Conservation (phyloP, 345 rosid species). For the Eucalyptus caleyi region DNA sequence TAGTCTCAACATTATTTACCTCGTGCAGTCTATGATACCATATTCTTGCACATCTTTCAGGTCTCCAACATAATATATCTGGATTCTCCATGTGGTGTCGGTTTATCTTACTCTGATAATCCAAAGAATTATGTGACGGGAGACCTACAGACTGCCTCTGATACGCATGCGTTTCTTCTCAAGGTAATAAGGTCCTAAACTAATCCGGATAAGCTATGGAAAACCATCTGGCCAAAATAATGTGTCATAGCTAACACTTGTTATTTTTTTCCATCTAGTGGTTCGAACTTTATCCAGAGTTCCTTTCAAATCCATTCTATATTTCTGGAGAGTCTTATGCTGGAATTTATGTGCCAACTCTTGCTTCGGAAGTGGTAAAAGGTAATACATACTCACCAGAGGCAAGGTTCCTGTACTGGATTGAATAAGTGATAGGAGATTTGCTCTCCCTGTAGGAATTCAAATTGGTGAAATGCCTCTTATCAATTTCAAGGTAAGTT, state of each 20-base stretch:
- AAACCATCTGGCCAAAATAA: neutral
- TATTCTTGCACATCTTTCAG: conserved; percentile 2
- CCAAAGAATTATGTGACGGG: conserved; percentile 7
- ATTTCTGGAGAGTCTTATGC: conserved; percentile 38
- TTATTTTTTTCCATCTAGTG: conserved; percentile 5
- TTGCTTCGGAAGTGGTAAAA: conserved; percentile 14
- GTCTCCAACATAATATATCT: conserved; percentile 43
- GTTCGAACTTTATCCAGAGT: conserved; percentile 28
- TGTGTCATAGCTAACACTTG: neutral
- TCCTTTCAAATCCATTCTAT: conserved; percentile 24
- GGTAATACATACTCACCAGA: neutral
- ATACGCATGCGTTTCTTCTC: conserved; percentile 37
- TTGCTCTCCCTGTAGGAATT: conserved; percentile 5
- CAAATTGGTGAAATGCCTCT: conserved; percentile 4
- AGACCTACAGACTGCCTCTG: conserved; percentile 31
- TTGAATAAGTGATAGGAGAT: neutral
- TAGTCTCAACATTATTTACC: neutral
- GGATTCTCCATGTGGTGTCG: conserved; percentile 57
- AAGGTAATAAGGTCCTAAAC: conserved; percentile 12
- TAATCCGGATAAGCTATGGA: neutral
- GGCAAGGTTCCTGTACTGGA: neutral
- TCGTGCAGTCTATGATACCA: neutral
- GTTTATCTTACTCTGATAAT: conserved; percentile 31
- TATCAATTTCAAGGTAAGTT: conserved; percentile 24
- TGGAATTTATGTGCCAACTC: conserved; percentile 30